Base-by-base conservation (phyloP, 306 rosid genomes). In the Dryas alaskensis region DNA sequence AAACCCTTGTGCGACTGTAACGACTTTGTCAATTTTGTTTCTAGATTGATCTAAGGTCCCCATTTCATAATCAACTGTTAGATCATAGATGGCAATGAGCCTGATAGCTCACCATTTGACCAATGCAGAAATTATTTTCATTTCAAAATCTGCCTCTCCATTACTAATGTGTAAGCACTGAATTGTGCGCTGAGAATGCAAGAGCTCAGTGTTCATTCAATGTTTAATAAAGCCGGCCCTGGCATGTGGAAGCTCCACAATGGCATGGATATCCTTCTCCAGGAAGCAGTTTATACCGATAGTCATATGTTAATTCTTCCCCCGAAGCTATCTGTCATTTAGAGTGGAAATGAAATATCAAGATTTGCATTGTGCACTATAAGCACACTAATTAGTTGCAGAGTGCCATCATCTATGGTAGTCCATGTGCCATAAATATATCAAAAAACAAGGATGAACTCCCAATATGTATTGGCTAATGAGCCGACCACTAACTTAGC, bases 221-320 rank as follows among this genome's bases (percentile, higher is more conserved):
- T 60, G 68, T 72, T 81, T 81, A 89, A 76, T 65, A 72, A 67
- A 84, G 86, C 65, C 88, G 88, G 72, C 93, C 96, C 59, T 87
- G 75, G 48, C 99, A 94, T 19, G 72, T 80, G 11, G 84, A 73
- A 72, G 92, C 81, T 77, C 68, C 95, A 50, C 97, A 92, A 63
- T 82, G 83, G 77, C 97, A 90, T 9, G 83, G 91, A 80, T 73
- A 67, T 74, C 92, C 95, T 84, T 86, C 90, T 22, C 88, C 92
- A 5, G 89, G 84, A 61, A 72, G 75, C 54, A 73, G 90, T 68
- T 80, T 76, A 66, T 89, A 92, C 43, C 72, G 87, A 78, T 81
- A 94, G 65, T 82, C 86, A 67, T 72, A 82, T 3, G 99, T 92
- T 77, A 94, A 73, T 78, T 94, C 99, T 86, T 94, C 98, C n/a